phyloP scores from a whole-genome alignment of 257 asterid genomes.

The Petunia axillaris region DNA sequence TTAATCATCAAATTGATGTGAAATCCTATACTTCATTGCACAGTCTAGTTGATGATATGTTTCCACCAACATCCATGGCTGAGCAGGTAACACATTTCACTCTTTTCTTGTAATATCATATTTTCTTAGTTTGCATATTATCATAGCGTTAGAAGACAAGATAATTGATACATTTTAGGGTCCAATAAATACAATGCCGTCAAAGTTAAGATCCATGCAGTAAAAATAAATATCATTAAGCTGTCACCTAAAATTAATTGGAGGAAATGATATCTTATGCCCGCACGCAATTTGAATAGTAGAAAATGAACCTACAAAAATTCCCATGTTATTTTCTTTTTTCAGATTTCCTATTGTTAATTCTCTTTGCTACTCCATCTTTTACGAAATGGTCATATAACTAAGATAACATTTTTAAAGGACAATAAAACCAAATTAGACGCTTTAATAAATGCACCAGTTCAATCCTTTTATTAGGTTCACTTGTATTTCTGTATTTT shows the following conservation, averaged over 20 bases:
- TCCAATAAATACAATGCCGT: neutral
- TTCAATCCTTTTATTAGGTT: neutral
- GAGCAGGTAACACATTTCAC: constrained; percentile 70
- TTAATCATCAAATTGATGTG: constrained; percentile 77
- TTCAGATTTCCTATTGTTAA: too few species aligned
- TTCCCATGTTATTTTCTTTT: too few species aligned
- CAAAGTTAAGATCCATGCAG: neutral
- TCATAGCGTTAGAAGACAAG: neutral
- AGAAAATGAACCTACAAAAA: too few species aligned
- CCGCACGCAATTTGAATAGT: too few species aligned
- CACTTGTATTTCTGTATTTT: neutral
- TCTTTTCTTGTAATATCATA: neutral
- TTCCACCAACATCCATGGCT: constrained; percentile 86
- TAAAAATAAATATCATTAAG: neutral
- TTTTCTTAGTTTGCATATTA: neutral
- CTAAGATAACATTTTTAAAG: too few species aligned
- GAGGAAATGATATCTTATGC: too few species aligned
- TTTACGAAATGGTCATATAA: too few species aligned
- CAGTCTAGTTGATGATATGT: constrained; percentile 92
- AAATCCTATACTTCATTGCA: constrained; percentile 94
- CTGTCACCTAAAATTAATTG: neutral
- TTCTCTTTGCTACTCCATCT: too few species aligned
- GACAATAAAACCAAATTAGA: too few species aligned
- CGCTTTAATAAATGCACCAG: neutral
- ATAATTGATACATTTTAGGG: neutral